These are phyloP conservation scores for Yarrowia keelungensis DNA, from an alignment of 805 yeast genomes.

Conservation along the genomic window DNA sequence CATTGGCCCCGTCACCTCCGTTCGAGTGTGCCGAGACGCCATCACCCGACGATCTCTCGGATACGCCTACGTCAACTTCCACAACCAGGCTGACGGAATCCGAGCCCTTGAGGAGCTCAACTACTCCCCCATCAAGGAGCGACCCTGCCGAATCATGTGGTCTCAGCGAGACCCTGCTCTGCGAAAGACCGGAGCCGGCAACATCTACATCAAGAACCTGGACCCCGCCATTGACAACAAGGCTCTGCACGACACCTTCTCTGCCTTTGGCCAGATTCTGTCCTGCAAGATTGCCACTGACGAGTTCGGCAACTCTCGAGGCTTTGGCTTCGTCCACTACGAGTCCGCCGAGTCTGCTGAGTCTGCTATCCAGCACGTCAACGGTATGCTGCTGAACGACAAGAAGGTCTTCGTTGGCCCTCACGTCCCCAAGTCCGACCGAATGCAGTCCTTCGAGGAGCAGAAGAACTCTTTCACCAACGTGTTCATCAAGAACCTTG, in stretches of 20 bases:
- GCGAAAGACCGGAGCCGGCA: conserved; percentile 95
- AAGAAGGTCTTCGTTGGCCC: conserved; percentile 95
- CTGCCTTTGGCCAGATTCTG: conserved; percentile 93
- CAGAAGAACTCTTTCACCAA: conserved; percentile 93
- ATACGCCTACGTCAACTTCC: conserved; percentile 97
- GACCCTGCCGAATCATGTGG: conserved; percentile 99
- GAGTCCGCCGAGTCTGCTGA: conserved; percentile 90
- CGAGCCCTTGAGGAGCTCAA: conserved; percentile 93
- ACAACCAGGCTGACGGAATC: conserved; percentile 86
- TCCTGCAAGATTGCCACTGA: conserved; percentile 98
- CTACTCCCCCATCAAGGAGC: conserved; percentile 92
- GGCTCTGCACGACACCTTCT: conserved; percentile 96
- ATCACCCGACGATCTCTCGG: conserved; percentile 96
- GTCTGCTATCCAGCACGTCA: conserved; percentile 94
- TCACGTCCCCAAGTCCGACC: conserved; percentile 90
- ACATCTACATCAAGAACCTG: conserved; percentile 96
- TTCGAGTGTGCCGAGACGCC: conserved; percentile 99
- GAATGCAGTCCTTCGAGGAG: conserved; percentile 90
- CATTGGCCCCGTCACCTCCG: conserved; percentile 93
- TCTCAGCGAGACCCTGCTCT: conserved; percentile 97
- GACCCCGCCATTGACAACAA: conserved; percentile 98
- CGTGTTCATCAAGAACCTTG: conserved; percentile 91
- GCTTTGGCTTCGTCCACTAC: conserved; percentile 97
- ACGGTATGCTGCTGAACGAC: conserved; percentile 97
- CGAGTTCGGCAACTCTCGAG: conserved; percentile 87